Conservation (phyloP, 2,329 filamentous ascomycete genomes). For the Albifimbria verrucaria region DNA sequence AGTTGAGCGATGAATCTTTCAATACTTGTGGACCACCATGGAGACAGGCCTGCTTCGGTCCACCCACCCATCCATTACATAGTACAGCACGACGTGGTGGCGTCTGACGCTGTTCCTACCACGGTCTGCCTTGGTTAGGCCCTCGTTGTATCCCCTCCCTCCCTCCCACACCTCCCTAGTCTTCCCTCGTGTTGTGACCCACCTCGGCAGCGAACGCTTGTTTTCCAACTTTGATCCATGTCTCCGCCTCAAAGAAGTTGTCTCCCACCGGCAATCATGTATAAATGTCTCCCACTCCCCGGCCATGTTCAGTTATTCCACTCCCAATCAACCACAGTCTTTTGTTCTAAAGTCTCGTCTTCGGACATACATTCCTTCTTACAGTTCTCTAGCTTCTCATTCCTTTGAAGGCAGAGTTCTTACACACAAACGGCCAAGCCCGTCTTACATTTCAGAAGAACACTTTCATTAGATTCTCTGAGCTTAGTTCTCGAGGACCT, state of each 20-base stretch:
- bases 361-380: slow-evolving; percentile 25
- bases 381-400: slow-evolving; percentile 23
- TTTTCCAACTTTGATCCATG: neutral
- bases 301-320: slow-evolving; percentile 10
- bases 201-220: neutral
- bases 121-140: neutral
- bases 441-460: slow-evolving; percentile 5
- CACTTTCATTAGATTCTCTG: slow-evolving; percentile 5
- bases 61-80: neutral
- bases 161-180: neutral
- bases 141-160: neutral
- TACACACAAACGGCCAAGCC: neutral
- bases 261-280: too few relatives aligned
- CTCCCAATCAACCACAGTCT: slow-evolving; percentile 16
- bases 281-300: slow-evolving; percentile 21
- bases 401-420: slow-evolving; percentile 25
- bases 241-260: too few relatives aligned
- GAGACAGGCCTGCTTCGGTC: neutral
- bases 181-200: neutral
- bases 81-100: neutral
- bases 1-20: neutral
- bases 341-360: slow-evolving; percentile 21
- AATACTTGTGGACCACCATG: neutral
- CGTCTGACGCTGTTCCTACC: neutral
- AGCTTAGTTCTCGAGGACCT: slow-evolving; percentile 10